These are phyloP conservation scores for Stephania yunnanensis DNA, from an alignment of 164 flowering plant species.

Conservation along the genomic window DNA sequence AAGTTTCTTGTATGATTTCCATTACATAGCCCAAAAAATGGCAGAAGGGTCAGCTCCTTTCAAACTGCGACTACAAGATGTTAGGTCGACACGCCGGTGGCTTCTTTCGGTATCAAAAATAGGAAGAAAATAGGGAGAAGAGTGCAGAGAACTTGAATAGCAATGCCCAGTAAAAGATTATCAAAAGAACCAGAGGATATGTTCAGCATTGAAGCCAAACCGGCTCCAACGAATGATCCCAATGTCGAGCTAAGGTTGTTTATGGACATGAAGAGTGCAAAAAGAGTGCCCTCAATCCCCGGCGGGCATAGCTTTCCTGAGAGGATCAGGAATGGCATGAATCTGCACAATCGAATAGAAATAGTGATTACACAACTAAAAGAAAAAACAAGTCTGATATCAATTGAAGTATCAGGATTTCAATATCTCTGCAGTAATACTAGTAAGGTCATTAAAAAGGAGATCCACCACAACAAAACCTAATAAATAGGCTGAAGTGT, in stretches of 20 bases:
- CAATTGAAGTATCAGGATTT: too few species aligned
- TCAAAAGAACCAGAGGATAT: constrained; percentile 78
- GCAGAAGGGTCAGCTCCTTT: neutral
- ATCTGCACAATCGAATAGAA: constrained; percentile 40
- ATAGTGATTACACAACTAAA: neutral
- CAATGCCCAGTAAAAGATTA: constrained; percentile 55
- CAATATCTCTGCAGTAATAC: too few species aligned
- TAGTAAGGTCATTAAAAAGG: too few species aligned
- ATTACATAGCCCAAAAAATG: neutral
- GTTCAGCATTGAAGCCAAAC: constrained; percentile 66
- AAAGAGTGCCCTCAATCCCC: constrained; percentile 91
- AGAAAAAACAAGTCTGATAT: too few species aligned
- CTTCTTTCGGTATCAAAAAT: constrained; percentile 83
- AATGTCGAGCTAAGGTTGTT: constrained; percentile 79
- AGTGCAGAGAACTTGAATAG: constrained; percentile 53
- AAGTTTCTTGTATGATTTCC: neutral
- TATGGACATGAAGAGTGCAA: constrained; percentile 93
- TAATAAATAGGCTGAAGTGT: neutral
- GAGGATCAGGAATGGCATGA: constrained; percentile 90
- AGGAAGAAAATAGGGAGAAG: constrained; percentile 66
- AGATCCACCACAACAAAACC: neutral
- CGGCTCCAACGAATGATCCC: constrained; percentile 74
- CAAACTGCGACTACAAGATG: neutral
- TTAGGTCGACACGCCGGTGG: constrained; percentile 65
- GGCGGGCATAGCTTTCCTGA: constrained; percentile 95